Conservation (phyloP, 495 filamentous ascomycete genomes). For the Evernia prunastri region DNA sequence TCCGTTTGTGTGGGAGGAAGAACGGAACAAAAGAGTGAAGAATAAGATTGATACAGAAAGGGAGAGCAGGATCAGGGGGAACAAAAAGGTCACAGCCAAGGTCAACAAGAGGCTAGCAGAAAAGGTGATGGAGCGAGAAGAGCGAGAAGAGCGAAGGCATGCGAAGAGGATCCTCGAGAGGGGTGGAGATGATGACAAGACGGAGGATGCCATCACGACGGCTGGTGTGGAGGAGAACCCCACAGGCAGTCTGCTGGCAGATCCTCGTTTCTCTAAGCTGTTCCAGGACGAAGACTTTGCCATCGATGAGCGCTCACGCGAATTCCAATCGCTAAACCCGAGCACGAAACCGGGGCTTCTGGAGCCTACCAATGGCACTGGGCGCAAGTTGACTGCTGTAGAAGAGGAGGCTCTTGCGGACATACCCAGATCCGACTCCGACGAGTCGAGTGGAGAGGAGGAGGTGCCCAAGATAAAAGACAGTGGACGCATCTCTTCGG, state of each 20-base stretch:
- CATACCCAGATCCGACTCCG: conserved; percentile 34
- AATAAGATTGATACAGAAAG: conserved; percentile 93
- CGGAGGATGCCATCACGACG: conserved; percentile 21
- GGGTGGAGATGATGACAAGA: conserved; percentile 48
- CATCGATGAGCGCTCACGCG: conserved; percentile 80
- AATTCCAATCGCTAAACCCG: conserved; percentile 83
- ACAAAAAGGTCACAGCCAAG: conserved; percentile 86
- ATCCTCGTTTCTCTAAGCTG: conserved; percentile 76
- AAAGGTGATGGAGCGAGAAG: conserved; percentile 70
- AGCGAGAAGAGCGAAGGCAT: conserved; percentile 66
- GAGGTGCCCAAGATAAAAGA: conserved; percentile 40
- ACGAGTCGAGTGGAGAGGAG: conserved; percentile 34
- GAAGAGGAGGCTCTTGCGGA: conserved; percentile 57
- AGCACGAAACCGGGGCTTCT: conserved; percentile 49
- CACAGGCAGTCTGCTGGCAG: conserved; percentile 58
- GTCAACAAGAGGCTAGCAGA: conserved; percentile 82
- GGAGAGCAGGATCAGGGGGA: conserved; percentile 82
- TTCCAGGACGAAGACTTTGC: conserved; percentile 92
- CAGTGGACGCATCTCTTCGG: conserved; percentile 57
- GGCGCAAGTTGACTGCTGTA: conserved; percentile 58
- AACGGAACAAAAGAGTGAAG: conserved; percentile 76
- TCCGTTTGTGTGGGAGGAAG: conserved; percentile 85
- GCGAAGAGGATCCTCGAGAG: conserved; percentile 51
- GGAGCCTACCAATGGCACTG: conserved; percentile 33
- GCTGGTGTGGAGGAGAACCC: conserved; percentile 21